Evolutionary conservation across 768 basidiomycete species (phyloP).

Genomic region (Lactarius evosmus): DNA sequence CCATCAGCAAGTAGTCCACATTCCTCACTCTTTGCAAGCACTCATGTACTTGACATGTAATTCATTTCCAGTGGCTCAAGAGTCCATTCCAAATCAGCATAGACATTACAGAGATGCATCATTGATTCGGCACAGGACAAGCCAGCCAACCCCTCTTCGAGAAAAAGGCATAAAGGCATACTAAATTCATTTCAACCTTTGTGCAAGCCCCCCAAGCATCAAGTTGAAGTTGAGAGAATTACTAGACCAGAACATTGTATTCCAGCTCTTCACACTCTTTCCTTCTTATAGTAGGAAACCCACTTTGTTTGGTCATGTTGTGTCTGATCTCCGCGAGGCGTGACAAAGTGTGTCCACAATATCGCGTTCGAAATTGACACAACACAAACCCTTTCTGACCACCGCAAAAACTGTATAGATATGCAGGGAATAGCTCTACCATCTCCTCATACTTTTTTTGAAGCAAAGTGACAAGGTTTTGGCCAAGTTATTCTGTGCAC

Average conservation of each 20-base stretch:
- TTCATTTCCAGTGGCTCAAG: constrained; percentile 26
- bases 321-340: constrained; percentile 30
- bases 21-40: constrained; percentile 30
- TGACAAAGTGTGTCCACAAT: constrained; percentile 35
- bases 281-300: constrained; percentile 36
- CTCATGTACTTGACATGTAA: constrained; percentile 26
- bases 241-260: too few relatives aligned
- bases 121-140: constrained; percentile 4
- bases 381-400: too few relatives aligned
- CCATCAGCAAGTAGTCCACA: constrained; percentile 41
- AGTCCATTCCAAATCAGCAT: constrained; percentile 28
- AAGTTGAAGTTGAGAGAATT: too few relatives aligned
- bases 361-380: too few relatives aligned
- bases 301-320: constrained; percentile 31
- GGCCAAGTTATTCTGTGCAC: too few relatives aligned
- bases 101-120: constrained; percentile 1
- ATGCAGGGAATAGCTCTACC: too few relatives aligned
- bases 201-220: too few relatives aligned
- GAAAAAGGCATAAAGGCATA: not conserved
- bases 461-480: too few relatives aligned
- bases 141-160: constrained; percentile 15
- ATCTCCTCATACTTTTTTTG: too few relatives aligned
- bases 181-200: constrained; percentile 10
- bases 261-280: constrained; percentile 29
- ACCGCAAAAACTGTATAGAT: too few relatives aligned